Percentiles rank a stretch among this genome's conserved stretches.
Evolutionary conservation across 2,329 filamentous ascomycete genomes (phyloP).

Genomic region (Pseudopyricularia cyperi): DNA sequence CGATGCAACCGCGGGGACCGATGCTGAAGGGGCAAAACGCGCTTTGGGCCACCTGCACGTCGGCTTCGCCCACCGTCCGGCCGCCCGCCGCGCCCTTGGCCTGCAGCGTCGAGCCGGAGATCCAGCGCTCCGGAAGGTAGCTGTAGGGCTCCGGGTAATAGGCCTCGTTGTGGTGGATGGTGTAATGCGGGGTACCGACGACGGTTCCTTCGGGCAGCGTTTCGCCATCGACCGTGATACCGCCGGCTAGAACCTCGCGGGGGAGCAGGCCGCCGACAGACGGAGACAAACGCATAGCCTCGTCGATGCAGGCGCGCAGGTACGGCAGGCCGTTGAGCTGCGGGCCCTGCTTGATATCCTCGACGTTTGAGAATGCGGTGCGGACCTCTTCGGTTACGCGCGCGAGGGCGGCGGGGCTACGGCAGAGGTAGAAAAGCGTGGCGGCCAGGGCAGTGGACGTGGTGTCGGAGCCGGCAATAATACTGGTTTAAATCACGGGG

Average conservation of each 20-base stretch:
- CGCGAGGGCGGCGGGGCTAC: slow-evolving; percentile 31
- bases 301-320: slow-evolving; percentile 51
- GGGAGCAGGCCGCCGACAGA: slow-evolving; percentile 47
- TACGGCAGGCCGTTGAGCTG: slow-evolving; percentile 32
- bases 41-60: slow-evolving; percentile 41
- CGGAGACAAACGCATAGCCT: slow-evolving; percentile 50
- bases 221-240: slow-evolving; percentile 39
- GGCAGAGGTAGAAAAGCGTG: slow-evolving; percentile 49
- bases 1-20: slow-evolving; percentile 59
- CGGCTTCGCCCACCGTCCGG: slow-evolving; percentile 30
- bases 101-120: slow-evolving; percentile 26
- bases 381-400: slow-evolving; percentile 39
- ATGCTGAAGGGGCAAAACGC: slow-evolving; percentile 67
- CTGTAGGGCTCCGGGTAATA: slow-evolving; percentile 48
- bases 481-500: slow-evolving; percentile 20
- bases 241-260: slow-evolving; percentile 43
- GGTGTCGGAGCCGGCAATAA: slow-evolving; percentile 60
- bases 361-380: slow-evolving; percentile 31
- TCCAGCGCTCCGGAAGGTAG: slow-evolving; percentile 54
- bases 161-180: slow-evolving; percentile 51
- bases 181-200: slow-evolving; percentile 53
- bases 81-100: slow-evolving; percentile 6
- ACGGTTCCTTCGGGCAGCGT: slow-evolving; percentile 44
- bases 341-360: slow-evolving; percentile 41
- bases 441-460: slow-evolving; percentile 56